Evolutionary conservation across 176 grass and related monocot genomes (phyloP), one percentile per base, ranked within the genome.

Genomic region (Triticum dicoccoides): DNA sequence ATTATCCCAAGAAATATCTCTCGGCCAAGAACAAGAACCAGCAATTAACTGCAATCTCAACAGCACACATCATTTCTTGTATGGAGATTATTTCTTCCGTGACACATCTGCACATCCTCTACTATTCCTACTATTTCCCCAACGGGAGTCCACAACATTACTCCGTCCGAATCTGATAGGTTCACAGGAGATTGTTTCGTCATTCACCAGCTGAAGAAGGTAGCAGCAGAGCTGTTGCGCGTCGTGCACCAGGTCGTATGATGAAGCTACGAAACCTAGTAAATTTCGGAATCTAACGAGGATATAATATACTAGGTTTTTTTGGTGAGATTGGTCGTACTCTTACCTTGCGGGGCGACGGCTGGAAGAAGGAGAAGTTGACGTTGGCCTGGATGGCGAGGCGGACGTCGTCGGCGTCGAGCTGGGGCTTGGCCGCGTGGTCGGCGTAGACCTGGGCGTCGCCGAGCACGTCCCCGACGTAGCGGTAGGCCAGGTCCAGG

Each of bases 301-400:
- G 6, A 23, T 9, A 29, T 9, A 29, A 27, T 33, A 47, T 13
- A 47, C 7, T 58, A 66, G 56, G 61, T 30, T 23, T 62, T 64
- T 27, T 11, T 14, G 39, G 64, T 42, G 73, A 75, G 58, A 14
- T 49, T 79, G 14, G 71, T 24, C 2, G 20, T 58, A 20, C 18
- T 58, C 54, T 12, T 92, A 97, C 94, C 97, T 99, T 94, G 76
- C 97, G 94, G 67, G 97, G 92, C 73, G 97, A 94, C 25, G 94
- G 97, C 85, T 97, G 97, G 54, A 94, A 99, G 83, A 97, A 99
- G 82, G 92, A 97, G 88, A 91, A 94, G 69, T 99, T 99, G 85
- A 96, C 94, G 86, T 96, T 99, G 82, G 92, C 91, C 87, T 97
- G 94, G 62, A 94, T 93, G 63, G 97, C 92, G 37, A 99, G 91